Percentiles rank a stretch among this genome's conserved stretches.
These are phyloP conservation scores for Catenaria anguillulae DNA, from an alignment of 371 early-diverging fungal species.

Conservation along the genomic window DNA sequence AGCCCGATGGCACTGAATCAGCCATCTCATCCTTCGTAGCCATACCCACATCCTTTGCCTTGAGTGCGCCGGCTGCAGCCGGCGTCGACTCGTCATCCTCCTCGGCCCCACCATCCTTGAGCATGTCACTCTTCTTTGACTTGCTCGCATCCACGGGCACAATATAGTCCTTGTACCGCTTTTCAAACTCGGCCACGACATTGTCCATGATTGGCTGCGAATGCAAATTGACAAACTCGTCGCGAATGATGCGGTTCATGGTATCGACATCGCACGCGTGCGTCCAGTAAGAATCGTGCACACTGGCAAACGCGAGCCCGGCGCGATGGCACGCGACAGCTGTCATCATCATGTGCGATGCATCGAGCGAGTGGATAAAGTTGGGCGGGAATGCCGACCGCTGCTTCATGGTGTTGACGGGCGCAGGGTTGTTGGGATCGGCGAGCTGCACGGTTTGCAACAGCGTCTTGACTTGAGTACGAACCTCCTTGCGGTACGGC, in stretches of 20 bases:
- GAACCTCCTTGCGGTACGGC: conserved; percentile 70
- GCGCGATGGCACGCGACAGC: conserved; percentile 69
- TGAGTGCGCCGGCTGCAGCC: conserved; percentile 1
- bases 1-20: conserved; percentile 12
- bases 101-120: conserved; percentile 16
- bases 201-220: conserved; percentile 67
- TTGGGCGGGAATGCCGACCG: conserved; percentile 96
- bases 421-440: conserved; percentile 51
- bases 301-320: conserved; percentile 78
- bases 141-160: conserved; percentile 32
- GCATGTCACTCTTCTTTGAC: conserved; percentile 7
- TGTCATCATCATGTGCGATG: conserved; percentile 92
- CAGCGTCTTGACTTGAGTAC: conserved; percentile 48
- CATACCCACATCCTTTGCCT: conserved; percentile 11
- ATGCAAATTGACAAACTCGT: conserved; percentile 81
- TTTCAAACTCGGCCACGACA: conserved; percentile 63
- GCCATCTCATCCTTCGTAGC: background rate
- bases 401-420: conserved; percentile 83
- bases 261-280: conserved; percentile 81
- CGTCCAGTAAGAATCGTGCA: conserved; percentile 98
- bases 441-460: conserved; percentile 64
- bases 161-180: conserved; percentile 59
- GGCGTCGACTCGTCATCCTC: conserved; percentile 12
- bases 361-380: conserved; percentile 94
- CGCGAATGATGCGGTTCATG: conserved; percentile 73